These are phyloP conservation scores for Ogataea neopini DNA, from an alignment of 805 yeast genomes.

Conservation along the genomic window DNA sequence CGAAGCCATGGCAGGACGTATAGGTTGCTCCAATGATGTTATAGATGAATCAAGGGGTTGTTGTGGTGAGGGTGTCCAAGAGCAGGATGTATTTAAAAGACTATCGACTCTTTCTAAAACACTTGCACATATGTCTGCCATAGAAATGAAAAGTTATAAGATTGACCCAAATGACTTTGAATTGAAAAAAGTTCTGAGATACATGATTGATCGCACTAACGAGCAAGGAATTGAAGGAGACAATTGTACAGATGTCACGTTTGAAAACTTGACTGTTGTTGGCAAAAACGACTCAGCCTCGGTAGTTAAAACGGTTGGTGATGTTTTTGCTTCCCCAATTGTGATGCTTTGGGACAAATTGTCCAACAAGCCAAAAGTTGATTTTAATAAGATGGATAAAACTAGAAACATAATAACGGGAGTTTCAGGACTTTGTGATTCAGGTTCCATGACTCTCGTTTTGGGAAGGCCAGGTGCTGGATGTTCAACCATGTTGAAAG, in stretches of 20 bases:
- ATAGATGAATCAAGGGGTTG: neutral
- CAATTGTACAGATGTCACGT: conserved; percentile 44
- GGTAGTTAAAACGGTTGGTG: conserved; percentile 44
- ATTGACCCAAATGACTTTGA: conserved; percentile 44
- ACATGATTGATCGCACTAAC: conserved; percentile 41
- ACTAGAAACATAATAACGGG: neutral
- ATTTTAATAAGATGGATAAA: conserved; percentile 9
- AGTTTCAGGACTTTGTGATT: conserved; percentile 24
- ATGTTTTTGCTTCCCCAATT: conserved; percentile 37
- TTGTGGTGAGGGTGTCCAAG: neutral
- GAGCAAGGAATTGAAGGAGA: conserved; percentile 50
- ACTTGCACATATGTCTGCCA: conserved; percentile 21
- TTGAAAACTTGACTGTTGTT: conserved; percentile 41
- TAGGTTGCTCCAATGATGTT: neutral
- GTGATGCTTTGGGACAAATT: conserved; percentile 12
- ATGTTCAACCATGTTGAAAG: conserved; percentile 64
- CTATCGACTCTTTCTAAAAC: conserved; percentile 21
- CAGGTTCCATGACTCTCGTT: conserved; percentile 68
- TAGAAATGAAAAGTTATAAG: conserved; percentile 25
- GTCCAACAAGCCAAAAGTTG: neutral
- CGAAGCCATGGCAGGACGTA: neutral
- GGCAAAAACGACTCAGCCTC: conserved; percentile 52
- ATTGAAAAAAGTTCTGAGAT: conserved; percentile 37
- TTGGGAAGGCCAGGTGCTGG: conserved; percentile 84
- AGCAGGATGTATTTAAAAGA: conserved; percentile 24